Percentiles rank a stretch among this genome's conserved stretches.
Conservation (phyloP, 148 eudicot genomes). For the Fagopyrum homotropicum region DNA sequence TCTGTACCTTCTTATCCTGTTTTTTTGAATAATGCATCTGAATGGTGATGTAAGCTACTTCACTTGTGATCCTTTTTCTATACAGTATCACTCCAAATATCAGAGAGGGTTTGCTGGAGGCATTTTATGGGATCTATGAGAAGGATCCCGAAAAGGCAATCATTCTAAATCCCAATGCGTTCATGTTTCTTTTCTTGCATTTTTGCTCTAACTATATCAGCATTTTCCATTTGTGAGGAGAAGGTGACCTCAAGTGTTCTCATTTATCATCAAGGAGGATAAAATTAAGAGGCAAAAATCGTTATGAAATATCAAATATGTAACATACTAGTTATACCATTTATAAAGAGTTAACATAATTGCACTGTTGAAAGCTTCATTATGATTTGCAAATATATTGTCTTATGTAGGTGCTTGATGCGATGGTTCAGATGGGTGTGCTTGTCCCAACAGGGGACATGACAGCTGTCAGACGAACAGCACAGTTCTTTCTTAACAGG, state of each 20-base stretch:
- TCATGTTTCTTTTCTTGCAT: not conserved
- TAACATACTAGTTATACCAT: not conserved
- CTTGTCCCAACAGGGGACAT: constrained; percentile 97
- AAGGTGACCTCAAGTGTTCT: not conserved
- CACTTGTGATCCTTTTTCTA: constrained; percentile 4
- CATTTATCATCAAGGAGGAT: not conserved
- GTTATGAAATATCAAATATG: not conserved
- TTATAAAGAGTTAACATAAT: not conserved
- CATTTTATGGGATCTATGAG: constrained; percentile 93
- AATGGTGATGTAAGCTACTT: not conserved
- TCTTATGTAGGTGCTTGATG: constrained; percentile 73
- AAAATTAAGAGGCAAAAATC: not conserved
- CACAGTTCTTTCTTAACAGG: constrained; percentile 90
- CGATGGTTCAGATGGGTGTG: constrained; percentile 97
- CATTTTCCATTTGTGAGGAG: not conserved
- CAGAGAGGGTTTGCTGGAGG: constrained; percentile 87
- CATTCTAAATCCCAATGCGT: not conserved
- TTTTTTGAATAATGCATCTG: constrained; percentile 2
- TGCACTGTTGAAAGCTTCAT: not conserved
- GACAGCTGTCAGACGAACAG: constrained; percentile 95
- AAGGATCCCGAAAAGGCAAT: constrained; percentile 84
- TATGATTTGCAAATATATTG: not conserved
- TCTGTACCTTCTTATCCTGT: not conserved
- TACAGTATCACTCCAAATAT: constrained; percentile 87
- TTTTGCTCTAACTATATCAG: not conserved